A percentile compares a stretch with the other conserved stretches of the same genome.
These are phyloP conservation scores for Coemansia sp. DNA, from an alignment of 192 early-diverging fungal species.

Conservation along the genomic window DNA sequence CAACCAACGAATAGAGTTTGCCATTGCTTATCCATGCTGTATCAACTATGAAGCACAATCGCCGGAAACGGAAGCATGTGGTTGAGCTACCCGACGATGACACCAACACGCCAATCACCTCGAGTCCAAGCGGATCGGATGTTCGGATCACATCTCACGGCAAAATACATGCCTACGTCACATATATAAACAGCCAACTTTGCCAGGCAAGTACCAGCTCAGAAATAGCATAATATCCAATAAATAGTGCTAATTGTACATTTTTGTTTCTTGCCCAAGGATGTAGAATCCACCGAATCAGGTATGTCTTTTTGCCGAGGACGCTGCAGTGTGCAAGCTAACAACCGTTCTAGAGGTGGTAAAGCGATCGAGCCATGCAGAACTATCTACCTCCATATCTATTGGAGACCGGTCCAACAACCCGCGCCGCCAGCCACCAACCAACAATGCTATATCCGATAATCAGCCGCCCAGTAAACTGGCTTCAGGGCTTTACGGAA, in stretches of 20 bases:
- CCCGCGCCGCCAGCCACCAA: constrained; percentile 1
- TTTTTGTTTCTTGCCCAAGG: neutral
- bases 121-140: neutral
- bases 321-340: constrained; percentile 40
- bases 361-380: constrained; percentile 20
- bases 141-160: constrained; percentile 48
- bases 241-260: neutral
- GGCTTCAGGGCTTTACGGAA: constrained; percentile 17
- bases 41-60: constrained; percentile 10
- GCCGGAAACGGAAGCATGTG: constrained; percentile 15
- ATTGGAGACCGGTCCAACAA: constrained; percentile 17
- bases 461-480: neutral
- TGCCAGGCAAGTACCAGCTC: constrained; percentile 8
- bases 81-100: constrained; percentile 4
- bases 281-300: constrained; percentile 6
- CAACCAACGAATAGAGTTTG: too few species aligned
- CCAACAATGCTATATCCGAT: neutral
- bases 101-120: neutral
- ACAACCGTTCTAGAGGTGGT: constrained; percentile 40
- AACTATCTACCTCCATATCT: constrained; percentile 1
- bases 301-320: constrained; percentile 39
- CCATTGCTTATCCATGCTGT: neutral
- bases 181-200: constrained; percentile 15
- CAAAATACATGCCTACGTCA: constrained; percentile 34
- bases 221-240: neutral